Evolutionary conservation across 441 rosid species (phyloP).

Genomic region (Gossypium trilobum): DNA sequence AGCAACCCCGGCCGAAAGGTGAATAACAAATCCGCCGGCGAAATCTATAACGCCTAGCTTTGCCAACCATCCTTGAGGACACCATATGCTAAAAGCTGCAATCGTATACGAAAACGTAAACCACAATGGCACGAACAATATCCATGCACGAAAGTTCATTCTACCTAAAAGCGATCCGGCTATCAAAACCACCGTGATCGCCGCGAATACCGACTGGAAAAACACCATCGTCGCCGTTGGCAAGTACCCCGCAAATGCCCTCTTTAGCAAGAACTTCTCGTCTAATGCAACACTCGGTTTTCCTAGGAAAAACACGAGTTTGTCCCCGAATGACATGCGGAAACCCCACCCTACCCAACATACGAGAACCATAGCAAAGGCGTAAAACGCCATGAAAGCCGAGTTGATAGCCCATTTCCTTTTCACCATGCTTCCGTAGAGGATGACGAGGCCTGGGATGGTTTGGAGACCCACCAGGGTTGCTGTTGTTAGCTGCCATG

Average conservation of each 20-base stretch:
- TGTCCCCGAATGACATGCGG: slow-evolving; percentile 41
- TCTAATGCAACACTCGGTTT: slow-evolving; percentile 34
- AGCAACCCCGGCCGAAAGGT: slow-evolving; percentile 49
- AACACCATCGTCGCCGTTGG: slow-evolving; percentile 41
- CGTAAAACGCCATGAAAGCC: neutral
- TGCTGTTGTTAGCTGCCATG: slow-evolving; percentile 60
- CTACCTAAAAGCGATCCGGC: slow-evolving; percentile 46
- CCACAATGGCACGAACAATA: slow-evolving; percentile 54
- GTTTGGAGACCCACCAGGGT: slow-evolving; percentile 46
- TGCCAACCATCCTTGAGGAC: slow-evolving; percentile 38
- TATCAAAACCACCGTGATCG: slow-evolving; percentile 45
- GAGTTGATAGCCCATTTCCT: slow-evolving; percentile 39
- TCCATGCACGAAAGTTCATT: slow-evolving; percentile 53
- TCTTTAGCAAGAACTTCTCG: slow-evolving; percentile 22
- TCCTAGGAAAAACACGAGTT: slow-evolving; percentile 29
- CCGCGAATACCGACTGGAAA: slow-evolving; percentile 44
- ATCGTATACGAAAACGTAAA: slow-evolving; percentile 40
- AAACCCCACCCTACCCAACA: slow-evolving; percentile 55
- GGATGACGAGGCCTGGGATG: slow-evolving; percentile 50
- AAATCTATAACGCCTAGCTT: slow-evolving; percentile 39
- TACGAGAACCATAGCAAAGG: slow-evolving; percentile 11
- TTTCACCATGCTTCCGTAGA: slow-evolving; percentile 44
- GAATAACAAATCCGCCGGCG: slow-evolving; percentile 55
- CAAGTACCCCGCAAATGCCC: slow-evolving; percentile 20
- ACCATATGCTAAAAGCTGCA: slow-evolving; percentile 45